Conservation (phyloP, 768 basidiomycete species). For the Solioccasus polychromus region DNA sequence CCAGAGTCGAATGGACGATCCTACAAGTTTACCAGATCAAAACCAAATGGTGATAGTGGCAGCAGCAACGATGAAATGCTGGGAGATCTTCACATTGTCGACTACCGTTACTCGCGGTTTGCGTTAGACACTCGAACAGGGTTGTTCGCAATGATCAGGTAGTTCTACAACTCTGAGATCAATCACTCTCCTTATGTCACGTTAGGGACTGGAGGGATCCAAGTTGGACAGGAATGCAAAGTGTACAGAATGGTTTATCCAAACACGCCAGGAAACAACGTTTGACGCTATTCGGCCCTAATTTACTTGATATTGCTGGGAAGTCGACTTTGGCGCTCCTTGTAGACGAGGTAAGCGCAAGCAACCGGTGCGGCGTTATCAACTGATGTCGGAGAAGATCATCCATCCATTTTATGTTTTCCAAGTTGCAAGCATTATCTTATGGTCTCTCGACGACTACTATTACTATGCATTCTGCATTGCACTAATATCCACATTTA, state of each 20-base stretch:
- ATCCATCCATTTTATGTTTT: constrained; percentile 99
- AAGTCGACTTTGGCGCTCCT: constrained; percentile 78
- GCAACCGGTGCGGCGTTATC: not conserved
- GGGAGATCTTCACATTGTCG: constrained; percentile 61
- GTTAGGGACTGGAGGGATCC: constrained; percentile 88
- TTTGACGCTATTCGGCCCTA: constrained; percentile 71
- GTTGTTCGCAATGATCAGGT: constrained; percentile 81
- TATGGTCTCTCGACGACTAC: constrained; percentile 96
- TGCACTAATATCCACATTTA: constrained; percentile 82
- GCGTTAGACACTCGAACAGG: constrained; percentile 83
- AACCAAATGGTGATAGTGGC: constrained; percentile 32
- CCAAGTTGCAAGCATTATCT: constrained; percentile 89
- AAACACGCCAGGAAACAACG: constrained; percentile 60
- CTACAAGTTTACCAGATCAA: constrained; percentile 24
- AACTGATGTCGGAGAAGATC: constrained; percentile 44
- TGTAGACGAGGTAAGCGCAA: constrained; percentile 76
- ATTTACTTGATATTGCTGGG: constrained; percentile 86
- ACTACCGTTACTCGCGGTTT: constrained; percentile 92
- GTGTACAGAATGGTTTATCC: constrained; percentile 65
- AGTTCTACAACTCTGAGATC: constrained; percentile 5
- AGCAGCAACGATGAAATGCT: constrained; percentile 37
- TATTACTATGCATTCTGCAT: constrained; percentile 98
- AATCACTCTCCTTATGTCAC: constrained; percentile 4
- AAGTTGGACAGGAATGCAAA: constrained; percentile 57
- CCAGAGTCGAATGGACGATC: constrained; percentile 28